These are phyloP conservation scores for Septoria petroselini DNA, from an alignment of 2,329 filamentous ascomycete species.

Conservation along the genomic window DNA sequence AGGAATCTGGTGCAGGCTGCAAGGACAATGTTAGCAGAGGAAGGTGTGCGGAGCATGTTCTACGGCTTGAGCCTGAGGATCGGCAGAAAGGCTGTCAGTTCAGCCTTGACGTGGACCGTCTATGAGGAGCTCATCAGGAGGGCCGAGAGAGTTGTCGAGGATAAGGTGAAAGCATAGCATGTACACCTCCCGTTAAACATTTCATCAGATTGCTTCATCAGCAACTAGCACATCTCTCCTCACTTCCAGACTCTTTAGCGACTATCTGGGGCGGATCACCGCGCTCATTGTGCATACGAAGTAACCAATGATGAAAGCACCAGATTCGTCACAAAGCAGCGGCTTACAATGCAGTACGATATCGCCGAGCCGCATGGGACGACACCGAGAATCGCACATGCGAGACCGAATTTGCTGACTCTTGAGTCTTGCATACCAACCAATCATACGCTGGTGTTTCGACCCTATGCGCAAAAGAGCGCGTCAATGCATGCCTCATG, in stretches of 20 bases:
- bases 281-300: too few relatives aligned
- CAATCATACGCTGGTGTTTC: too few relatives aligned
- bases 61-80: conserved; percentile 84
- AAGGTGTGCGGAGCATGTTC: conserved; percentile 76
- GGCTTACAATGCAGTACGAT: neutral
- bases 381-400: neutral
- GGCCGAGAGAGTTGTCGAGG: conserved; percentile 51
- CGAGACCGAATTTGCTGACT: neutral
- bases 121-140: conserved; percentile 89
- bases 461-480: too few relatives aligned
- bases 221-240: neutral
- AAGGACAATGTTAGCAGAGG: conserved; percentile 73
- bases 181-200: neutral
- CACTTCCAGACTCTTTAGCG: neutral
- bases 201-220: neutral
- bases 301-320: too few relatives aligned
- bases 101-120: conserved; percentile 93
- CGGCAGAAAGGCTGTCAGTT: conserved; percentile 85
- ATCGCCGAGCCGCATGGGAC: neutral
- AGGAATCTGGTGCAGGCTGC: conserved; percentile 76
- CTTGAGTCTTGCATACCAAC: too few relatives aligned
- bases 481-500: too few relatives aligned
- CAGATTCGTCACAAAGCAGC: too few relatives aligned
- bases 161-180: conserved; percentile 9
- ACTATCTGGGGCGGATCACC: too few relatives aligned